Conservation (phyloP, 1,139 yeast species). For the Suhomyces guaymorum region DNA sequence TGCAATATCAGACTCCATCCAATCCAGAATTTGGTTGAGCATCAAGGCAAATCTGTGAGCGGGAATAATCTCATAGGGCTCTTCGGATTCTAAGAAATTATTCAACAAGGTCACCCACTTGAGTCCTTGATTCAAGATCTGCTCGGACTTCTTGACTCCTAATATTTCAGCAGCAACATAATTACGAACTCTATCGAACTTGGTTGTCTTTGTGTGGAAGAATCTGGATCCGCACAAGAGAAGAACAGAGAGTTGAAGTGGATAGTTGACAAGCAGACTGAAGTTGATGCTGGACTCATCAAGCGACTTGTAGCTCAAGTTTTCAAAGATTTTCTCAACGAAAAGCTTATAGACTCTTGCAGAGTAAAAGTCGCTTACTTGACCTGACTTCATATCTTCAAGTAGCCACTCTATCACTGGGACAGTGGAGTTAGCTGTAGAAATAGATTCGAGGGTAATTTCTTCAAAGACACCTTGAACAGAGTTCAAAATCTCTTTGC, state of each 20-base stretch:
- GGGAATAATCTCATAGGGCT: conserved; percentile 44
- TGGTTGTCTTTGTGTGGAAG: conserved; percentile 25
- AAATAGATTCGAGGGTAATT: conserved; percentile 3
- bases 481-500: conserved; percentile 1
- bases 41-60: conserved; percentile 64
- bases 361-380: conserved; percentile 20
- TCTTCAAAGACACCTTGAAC: conserved; percentile 2
- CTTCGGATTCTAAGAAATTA: conserved; percentile 44
- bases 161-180: conserved; percentile 65
- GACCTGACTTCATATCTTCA: conserved; percentile 4
- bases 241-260: conserved; percentile 41
- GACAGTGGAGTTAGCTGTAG: neutral
- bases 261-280: conserved; percentile 31
- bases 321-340: conserved; percentile 31
- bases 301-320: conserved; percentile 25
- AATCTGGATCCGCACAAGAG: conserved; percentile 40
- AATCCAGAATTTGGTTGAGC: conserved; percentile 48
- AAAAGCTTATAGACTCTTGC: conserved; percentile 29
- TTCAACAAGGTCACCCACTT: conserved; percentile 51
- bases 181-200: conserved; percentile 57
- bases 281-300: conserved; percentile 29
- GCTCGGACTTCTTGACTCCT: conserved; percentile 45
- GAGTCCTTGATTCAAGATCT: conserved; percentile 45
- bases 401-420: conserved; percentile 1
- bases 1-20: conserved; percentile 64